Conservation (phyloP, 2,329 filamentous ascomycete genomes). For the Fusarium anguioides region DNA sequence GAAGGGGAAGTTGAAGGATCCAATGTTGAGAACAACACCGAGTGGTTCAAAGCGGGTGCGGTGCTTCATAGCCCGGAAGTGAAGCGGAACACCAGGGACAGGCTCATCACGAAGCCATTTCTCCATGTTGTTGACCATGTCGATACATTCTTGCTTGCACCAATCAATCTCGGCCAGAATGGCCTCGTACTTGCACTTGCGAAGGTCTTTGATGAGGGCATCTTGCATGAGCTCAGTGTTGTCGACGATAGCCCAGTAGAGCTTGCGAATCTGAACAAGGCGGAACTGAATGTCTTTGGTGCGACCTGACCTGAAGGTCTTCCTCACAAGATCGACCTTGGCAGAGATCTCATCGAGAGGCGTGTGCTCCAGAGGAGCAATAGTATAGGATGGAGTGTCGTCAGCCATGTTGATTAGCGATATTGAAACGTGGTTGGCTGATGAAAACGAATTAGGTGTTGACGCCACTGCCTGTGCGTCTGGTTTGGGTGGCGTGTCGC, state of each 20-base stretch:
- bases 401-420: conserved; percentile 48
- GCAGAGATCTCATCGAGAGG: conserved; percentile 73
- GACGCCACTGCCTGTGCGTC: conserved; percentile 5
- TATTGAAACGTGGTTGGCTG: conserved; percentile 23
- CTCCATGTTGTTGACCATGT: conserved; percentile 79
- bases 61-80: conserved; percentile 76
- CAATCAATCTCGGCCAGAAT: conserved; percentile 80
- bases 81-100: conserved; percentile 74
- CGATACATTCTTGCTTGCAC: conserved; percentile 83
- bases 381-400: conserved; percentile 52
- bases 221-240: conserved; percentile 77
- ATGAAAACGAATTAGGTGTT: conserved; percentile 15
- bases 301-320: conserved; percentile 80
- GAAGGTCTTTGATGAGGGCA: conserved; percentile 81
- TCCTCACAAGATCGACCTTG: conserved; percentile 69
- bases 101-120: conserved; percentile 86
- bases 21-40: conserved; percentile 85
- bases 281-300: conserved; percentile 87
- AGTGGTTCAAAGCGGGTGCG: conserved; percentile 88
- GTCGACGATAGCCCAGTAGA: conserved; percentile 93
- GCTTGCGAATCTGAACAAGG: conserved; percentile 86
- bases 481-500: neutral
- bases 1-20: conserved; percentile 94
- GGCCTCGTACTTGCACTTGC: conserved; percentile 81
- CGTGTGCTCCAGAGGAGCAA: conserved; percentile 68